These are phyloP conservation scores for Arthroderma sp. DNA, from an alignment of 2,329 filamentous ascomycete genomes.

Conservation along the genomic window DNA sequence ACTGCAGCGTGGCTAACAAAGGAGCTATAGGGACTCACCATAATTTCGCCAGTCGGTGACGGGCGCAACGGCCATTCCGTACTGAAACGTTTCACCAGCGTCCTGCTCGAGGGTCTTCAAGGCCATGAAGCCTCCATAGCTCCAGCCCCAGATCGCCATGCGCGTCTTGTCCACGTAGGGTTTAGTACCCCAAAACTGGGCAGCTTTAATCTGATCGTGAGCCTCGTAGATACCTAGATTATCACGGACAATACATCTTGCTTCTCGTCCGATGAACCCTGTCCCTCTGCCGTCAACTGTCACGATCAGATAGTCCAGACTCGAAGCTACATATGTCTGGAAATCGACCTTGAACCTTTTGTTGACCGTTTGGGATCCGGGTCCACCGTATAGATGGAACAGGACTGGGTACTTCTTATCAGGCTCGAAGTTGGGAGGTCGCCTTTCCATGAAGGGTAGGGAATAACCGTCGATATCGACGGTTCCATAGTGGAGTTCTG, in stretches of 20 bases:
- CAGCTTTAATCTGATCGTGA: constrained; percentile 79
- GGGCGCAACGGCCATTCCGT: constrained; percentile 95
- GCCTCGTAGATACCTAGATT: constrained; percentile 78
- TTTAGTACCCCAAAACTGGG: constrained; percentile 68
- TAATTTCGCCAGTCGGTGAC: constrained; percentile 99
- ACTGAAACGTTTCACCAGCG: constrained; percentile 77
- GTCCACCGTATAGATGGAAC: constrained; percentile 89
- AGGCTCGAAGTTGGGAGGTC: constrained; percentile 74
- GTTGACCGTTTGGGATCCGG: constrained; percentile 76
- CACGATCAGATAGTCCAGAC: constrained; percentile 81
- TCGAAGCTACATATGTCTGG: constrained; percentile 74
- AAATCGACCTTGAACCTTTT: constrained; percentile 77
- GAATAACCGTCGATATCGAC: constrained; percentile 70
- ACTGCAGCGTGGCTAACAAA: neutral
- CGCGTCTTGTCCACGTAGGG: constrained; percentile 68
- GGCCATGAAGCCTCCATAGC: constrained; percentile 88
- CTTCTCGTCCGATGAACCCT: constrained; percentile 73
- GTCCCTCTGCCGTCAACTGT: constrained; percentile 91
- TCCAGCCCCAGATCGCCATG: constrained; percentile 97
- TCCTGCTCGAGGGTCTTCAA: constrained; percentile 90
- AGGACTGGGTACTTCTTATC: constrained; percentile 83
- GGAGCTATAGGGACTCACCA: constrained; percentile 31
- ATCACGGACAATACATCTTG: constrained; percentile 67
- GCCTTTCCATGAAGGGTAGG: constrained; percentile 64
- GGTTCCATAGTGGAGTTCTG: constrained; percentile 68